A percentile compares a stretch with the other conserved stretches of the same genome.
phyloP scores from a whole-genome alignment of 257 asterid genomes.

The Solanum pennellii region DNA sequence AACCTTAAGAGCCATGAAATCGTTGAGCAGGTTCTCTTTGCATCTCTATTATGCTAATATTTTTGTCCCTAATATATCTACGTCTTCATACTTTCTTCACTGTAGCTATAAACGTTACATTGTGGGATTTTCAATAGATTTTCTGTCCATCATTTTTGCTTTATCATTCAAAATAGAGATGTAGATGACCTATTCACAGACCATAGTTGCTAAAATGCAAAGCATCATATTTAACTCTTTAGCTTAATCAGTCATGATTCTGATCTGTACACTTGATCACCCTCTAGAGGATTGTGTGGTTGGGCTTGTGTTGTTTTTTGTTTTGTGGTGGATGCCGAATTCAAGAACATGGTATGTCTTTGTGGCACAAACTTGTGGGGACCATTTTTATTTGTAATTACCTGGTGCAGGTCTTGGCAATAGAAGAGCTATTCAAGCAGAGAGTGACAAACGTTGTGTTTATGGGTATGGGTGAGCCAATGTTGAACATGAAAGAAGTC shows the following conservation, averaged over 20 bases:
- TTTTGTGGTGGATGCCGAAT: neutral
- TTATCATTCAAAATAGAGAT: neutral
- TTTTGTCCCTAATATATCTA: neutral
- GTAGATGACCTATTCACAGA: neutral
- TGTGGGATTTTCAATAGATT: neutral
- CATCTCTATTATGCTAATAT: neutral
- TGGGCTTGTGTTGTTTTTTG: neutral
- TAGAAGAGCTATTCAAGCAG: conserved; percentile 78
- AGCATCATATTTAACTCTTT: neutral
- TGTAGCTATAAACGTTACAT: neutral
- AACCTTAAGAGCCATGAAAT: conserved; percentile 90
- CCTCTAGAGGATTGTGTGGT: neutral
- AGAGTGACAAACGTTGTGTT: conserved; percentile 92
- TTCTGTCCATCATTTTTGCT: neutral
- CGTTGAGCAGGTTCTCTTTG: conserved; percentile 65
- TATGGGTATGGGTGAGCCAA: conserved; percentile 99
- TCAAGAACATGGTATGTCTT: neutral
- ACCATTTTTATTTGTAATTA: neutral
- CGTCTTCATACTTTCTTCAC: neutral
- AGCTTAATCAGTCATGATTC: neutral
- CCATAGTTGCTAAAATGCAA: neutral
- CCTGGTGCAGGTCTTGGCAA: conserved; percentile 67
- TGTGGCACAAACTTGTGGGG: neutral
- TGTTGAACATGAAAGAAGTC: conserved; percentile 90
- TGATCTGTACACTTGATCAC: neutral